Base-by-base conservation (phyloP, 805 yeast species). In the Kurtzmaniella cleridarum region DNA sequence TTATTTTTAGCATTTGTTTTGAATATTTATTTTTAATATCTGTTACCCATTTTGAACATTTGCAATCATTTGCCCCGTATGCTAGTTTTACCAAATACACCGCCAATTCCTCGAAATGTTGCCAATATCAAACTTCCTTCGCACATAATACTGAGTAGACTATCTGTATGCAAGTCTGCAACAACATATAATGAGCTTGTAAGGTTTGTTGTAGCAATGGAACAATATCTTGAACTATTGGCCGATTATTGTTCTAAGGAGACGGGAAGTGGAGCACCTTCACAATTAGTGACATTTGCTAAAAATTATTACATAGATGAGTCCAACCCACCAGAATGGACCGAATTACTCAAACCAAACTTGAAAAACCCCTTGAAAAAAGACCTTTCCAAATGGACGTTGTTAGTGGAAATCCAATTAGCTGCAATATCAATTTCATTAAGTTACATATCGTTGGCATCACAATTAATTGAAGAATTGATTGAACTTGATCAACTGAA, bases 61-160 rank as follows among this genome's bases (percentile, higher is more conserved):
- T 12, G 37, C 10, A 26, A 17, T 24, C 18, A 12, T 26, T 11
- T 27, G 11, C 14, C 5, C 14, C n/a, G 9, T 27, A 61, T 63
- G 69, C 47, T 63, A 31, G 52, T 60, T 7, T 53, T 64, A 35
- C 69, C 69, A 30, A 48, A 61, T 35, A 58, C 64, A 2, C 66
- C 66, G 1, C 64, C 62, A 5, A 36, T 48, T 6, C 63, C 66
- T 3, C 42, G 31, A 2, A 41, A 41, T 6, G 34, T 43, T 23
- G 30, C 34, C 11, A 14, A 44, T 2, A 12, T 41, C 3, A 16
- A 16, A 4, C 36, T 43, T 20, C 38, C 46, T 5, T 39, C 45
- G 5, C 43, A 45, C 5, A 35, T 57, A 13, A 27, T 53, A 4
- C 34, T 51, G 1, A 32, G 39, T 3, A 46, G 64, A 27, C 45